Evolutionary conservation across 352 stramenopile genomes (phyloP), one percentile per base, ranked within the genome.

Genomic region (Globisporangium spiculum): DNA sequence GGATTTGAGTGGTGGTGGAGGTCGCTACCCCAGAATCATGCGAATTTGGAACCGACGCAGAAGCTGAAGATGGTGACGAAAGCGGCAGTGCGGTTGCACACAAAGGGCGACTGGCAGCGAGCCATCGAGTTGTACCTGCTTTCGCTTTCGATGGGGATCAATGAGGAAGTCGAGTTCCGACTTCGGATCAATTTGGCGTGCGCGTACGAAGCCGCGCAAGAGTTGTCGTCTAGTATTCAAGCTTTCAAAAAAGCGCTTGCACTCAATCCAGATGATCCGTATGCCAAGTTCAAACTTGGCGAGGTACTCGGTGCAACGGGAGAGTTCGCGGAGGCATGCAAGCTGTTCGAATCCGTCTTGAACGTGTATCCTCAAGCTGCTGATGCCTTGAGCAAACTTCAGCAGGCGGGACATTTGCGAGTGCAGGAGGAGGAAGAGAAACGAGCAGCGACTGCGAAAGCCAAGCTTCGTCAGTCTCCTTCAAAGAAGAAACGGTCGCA

Each of bases 1-100:
- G 82, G 86, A 3, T 92, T 92, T 64, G 82, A 92, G 62, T 94
- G 86, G 86, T 94, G 81, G 82, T 92, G 86, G 86, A 74, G 86
- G 5, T 91, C 86, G 27, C 71, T 94, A 0, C 86, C 86, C 12
- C 75, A 80, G 52, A 76, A 90, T 53, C 84, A 94, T 62, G 41
- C 78, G 0, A 86, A 64, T 56, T 67, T 94, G 12, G 80, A 90
- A 54, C 82, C 80, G 20, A 86, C 80, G 9, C 81, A 91, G 54
- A 91, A 92, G 60, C 72, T 94, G n/a, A 94, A 92, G 70, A 80
- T 87, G 71, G 86, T 94, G 34, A 90, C 84, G 6, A 90, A 89
- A 66, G 84, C 84, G n/a, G 86, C 86, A 0, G 79, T 94, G 34
- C 69, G 78, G 5, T 71, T 90, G 36, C 86, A 94, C 65, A 85